Evolutionary conservation across 352 stramenopile species (phyloP), one percentile per base, ranked within the genome.

Genomic region (Phytophthora syringae): DNA sequence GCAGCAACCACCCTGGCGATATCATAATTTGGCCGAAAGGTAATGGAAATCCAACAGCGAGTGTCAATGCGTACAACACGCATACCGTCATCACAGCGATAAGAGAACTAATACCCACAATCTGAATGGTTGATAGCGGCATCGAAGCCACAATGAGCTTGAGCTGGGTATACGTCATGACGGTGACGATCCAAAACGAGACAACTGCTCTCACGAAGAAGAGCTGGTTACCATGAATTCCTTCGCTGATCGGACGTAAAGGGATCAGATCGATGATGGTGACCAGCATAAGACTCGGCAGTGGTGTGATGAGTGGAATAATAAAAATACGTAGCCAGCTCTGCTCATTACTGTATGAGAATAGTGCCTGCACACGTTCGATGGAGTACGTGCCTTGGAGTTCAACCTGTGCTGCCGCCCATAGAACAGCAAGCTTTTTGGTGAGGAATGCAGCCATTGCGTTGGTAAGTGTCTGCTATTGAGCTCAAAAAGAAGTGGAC

Each of bases 11-110:
- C n/a, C 58, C n/a, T 11, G 59, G 28, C 32, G 43, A 52, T 22
- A 59, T 27, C 7, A 64, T 55, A 4, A 70, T 52, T 7, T 76
- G 65, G 22, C 56, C 70, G 52, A 83, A 79, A n/a, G 71, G 71
- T 12, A 80, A 21, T 0, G 72, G 72, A 45, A 74, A 80, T 0
- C 75, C 75, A 24, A 83, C 64, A 1, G 16, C 12, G 11, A 67
- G 28, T 2, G 54, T 48, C 7, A 72, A 2, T 5, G 9, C 42
- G 36, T 73, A 63, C 54, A 62, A 48, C 5, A 30, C 25, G 18
- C 20, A 4, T 11, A 50, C 44, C 1, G 22, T 50, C 1, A 63
- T 39, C 1, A 34, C 25, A n/a, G 47, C 54, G 3, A 60, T 50
- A 11, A 72, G n/a, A 1, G 54, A 52, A 16, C 58, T 45, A 20